Evolutionary conservation across 371 early-diverging fungal genomes (phyloP), one percentile per base, ranked within the genome.

Genomic region (Saksenaea vasiformis): DNA sequence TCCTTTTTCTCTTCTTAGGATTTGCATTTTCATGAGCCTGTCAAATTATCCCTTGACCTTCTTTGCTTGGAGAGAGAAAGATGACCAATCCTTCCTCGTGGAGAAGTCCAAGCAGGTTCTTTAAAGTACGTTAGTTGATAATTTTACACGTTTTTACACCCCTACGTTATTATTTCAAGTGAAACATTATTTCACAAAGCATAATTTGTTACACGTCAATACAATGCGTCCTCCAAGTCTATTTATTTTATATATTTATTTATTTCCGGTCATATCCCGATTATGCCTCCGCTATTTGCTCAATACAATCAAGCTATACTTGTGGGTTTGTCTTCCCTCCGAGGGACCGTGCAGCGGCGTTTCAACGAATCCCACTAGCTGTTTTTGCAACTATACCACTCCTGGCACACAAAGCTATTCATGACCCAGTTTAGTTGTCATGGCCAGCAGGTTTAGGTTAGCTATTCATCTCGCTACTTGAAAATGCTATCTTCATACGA

Each of bases 21-120:
- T 39, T 39, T n/a, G 19, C 41, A 58, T 60, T 44, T 26, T 44
- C 47, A 47, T 47, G 51, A 47, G 51, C 51, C 51, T 47, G 51
- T 47, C 51, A 47, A 47, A 11, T 47, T 47, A 47, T 47, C 51
- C 51, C 51, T 47, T 5, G 39, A 5, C n/a, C 39, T 47, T 47
- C 51, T 22, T 10, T n/a, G 51, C 22, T 22, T 22, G 22, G 24
- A 47, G 19, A 47, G 11, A 22, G 24, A 47, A 47, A 47, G 11
- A 22, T 17, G 22, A n/a, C 31, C 31, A 31, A 47, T 19, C 24
- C 11, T 19, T 22, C 51, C 51, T 47, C 51, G 51, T 47, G 51
- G 10, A 47, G 0, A 22, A 17, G 22, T 22, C 22, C n/a, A 22
- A 47, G 22, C 4, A 47, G 51, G 51, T 47, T 47, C 51, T 17